Evolutionary conservation across 1,284 basidiomycete species (phyloP), one percentile per base, ranked within the genome.

Genomic region (Pseudozyma hubeiensis): DNA sequence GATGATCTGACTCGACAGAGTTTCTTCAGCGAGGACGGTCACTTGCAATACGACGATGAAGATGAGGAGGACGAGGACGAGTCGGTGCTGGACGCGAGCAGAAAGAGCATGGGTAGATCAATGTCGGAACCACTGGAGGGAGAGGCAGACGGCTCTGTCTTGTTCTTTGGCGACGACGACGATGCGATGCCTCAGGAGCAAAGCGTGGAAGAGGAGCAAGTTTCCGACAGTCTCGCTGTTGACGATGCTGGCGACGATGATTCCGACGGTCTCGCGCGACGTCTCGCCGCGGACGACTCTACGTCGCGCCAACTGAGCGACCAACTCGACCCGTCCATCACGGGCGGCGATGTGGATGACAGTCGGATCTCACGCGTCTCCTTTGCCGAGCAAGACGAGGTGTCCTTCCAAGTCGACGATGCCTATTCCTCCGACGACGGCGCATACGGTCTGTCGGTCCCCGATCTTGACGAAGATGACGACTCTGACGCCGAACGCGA

Each of bases 1-100:
- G 72, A 75, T 39, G 72, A 75, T 43, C 41, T 75, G n/a, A 75
- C 66, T 2, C 33, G 72, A 6, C 56, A 56, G 24, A 75, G 63
- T 40, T 66, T 75, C 46, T 75, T 75, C 46, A 55, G 56, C 16
- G 59, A 71, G 34, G 67, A 75, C 17, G 64, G 72, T 29, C 31
- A 45, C 4, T 53, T 75, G 17, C 66, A 70, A 47, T 52, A 64
- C 61, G 64, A 64, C 13, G 63, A 58, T 8, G 58, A 64, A 1
- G 54, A 65, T 0, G 60, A 64, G 5, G 61, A 50, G 0, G 44
- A 58, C 1, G 62, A 52, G 19, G 63, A 47, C 10, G 49, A 46
- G 7, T 37, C 39, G 29, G 52, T 34, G n/a, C 8, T 49, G 10
- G 50, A 43, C 4, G 44, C 47, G 7, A 51, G 53, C 16, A 40